Base-by-base conservation (phyloP, 345 rosid genomes). In the Eutrema yunnanense region DNA sequence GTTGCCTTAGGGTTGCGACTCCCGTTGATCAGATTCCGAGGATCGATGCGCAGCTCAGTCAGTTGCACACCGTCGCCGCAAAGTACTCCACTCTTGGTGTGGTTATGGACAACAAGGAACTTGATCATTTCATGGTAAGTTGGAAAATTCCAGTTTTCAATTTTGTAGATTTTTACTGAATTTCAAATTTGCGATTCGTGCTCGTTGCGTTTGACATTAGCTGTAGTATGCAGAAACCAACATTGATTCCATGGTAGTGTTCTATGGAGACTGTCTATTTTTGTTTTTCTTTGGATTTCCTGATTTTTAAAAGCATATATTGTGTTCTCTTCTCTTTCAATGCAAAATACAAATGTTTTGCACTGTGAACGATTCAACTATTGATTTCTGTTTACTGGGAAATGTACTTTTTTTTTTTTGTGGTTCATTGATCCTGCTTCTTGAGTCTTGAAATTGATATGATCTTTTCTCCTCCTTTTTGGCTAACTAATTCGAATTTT, bases 1-100 rank as follows among this genome's bases (percentile, higher is more conserved):
- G 96, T 38, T 90, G 95, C 47, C 84, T 94, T 62, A 79, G 94
- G 82, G 82, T 94, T 56, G 96, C 97, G 14, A 94, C 97, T 56
- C 98, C 98, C 62, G 95, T 94, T 36, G 96, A 94, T 82, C 98
- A 91, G 86, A 75, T 89, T 77, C 97, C 92, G 26, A 85, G 86
- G 85, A 91, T 94, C 62, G 98, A 94, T 62, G 88, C 93, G 2
- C 98, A 94, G 84, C 81, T 95, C 37, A 84, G 92, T 12, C 93
- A 95, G 87, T 83, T 94, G n/a, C 96, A 88, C 74, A 79, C 85
- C n/a, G 93, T 95, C 27, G 97, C 90, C 34, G 79, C 86, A 0
- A 95, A 92, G 80, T 95, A 92, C 86, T 84, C 96, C n/a, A 71
- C 82, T 64, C 72, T 70, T 33, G 80, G 75, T 57, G 76, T 76